Conservation (phyloP, 169 alveolate species). For the Eimeria maxima region DNA sequence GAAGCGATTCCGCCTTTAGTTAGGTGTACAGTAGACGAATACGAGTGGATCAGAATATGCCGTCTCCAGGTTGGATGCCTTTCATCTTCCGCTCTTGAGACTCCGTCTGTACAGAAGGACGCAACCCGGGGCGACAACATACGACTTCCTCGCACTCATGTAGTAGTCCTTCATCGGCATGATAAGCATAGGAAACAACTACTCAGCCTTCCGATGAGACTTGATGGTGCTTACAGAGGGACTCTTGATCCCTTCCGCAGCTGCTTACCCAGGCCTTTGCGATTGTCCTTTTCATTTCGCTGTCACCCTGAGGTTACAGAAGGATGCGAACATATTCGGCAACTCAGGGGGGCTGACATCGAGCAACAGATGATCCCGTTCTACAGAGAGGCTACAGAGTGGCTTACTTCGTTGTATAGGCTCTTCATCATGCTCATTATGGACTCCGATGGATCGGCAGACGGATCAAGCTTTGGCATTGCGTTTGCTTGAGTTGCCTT, state of each 20-base stretch:
- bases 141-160: background rate
- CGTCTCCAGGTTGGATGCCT: conserved; percentile 14
- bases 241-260: too few species aligned
- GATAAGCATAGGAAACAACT: background rate
- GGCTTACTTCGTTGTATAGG: conserved; percentile 54
- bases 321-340: background rate
- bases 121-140: background rate
- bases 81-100: conserved; percentile 68
- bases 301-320: conserved; percentile 57
- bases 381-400: too few species aligned
- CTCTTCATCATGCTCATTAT: conserved; percentile 74
- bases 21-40: too few species aligned
- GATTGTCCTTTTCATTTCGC: conserved; percentile 72
- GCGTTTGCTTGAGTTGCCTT: conserved; percentile 22
- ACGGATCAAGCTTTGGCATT: conserved; percentile 46
- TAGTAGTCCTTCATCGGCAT: background rate
- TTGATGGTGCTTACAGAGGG: background rate
- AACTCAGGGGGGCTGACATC: too few species aligned
- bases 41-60: background rate
- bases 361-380: too few species aligned
- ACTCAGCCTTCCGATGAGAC: background rate
- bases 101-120: conserved; percentile 58
- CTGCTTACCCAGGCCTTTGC: conserved; percentile 66
- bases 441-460: conserved; percentile 69
- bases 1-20: background rate